Percentiles rank a stretch among this genome's conserved stretches.
These are phyloP conservation scores for Fusarium virguliforme DNA, from an alignment of 2,329 filamentous ascomycete species.

Conservation along the genomic window DNA sequence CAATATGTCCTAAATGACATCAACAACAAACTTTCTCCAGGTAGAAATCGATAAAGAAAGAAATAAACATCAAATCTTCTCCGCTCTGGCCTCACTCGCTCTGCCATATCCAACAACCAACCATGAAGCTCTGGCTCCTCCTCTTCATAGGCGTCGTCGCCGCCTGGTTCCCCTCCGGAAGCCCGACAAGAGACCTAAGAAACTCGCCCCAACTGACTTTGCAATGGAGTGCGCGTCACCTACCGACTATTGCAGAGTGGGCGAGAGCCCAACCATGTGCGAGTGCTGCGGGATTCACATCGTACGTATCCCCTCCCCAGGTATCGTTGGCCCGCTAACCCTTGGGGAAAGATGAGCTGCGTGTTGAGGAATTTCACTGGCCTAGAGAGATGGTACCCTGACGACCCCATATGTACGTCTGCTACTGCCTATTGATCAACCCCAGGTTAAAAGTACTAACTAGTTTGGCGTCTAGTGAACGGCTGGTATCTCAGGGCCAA, in stretches of 20 bases:
- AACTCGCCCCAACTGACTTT: no score
- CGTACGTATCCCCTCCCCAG: background rate
- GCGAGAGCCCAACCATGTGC: background rate
- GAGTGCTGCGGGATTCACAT: background rate
- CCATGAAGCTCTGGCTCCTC: background rate
- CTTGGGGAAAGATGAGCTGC: background rate
- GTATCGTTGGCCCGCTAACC: background rate
- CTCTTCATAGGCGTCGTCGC: background rate
- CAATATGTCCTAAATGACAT: background rate
- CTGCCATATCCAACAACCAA: background rate
- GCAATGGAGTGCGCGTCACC: background rate
- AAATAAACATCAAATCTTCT: background rate
- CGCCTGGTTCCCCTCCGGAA: no score
- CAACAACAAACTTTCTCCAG: background rate
- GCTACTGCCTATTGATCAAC: background rate
- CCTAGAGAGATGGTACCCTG: constrained; percentile 6
- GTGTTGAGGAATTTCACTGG: background rate
- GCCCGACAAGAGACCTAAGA: no score
- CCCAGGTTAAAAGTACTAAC: constrained; percentile 9
- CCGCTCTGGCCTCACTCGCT: background rate
- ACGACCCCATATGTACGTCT: background rate
- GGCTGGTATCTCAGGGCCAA: background rate
- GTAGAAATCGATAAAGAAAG: no score
- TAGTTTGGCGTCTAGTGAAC: constrained; percentile 4
- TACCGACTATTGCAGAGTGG: constrained; percentile 4